Evolutionary conservation across 345 rosid genomes (phyloP).

Genomic region (Populus euphratica): DNA sequence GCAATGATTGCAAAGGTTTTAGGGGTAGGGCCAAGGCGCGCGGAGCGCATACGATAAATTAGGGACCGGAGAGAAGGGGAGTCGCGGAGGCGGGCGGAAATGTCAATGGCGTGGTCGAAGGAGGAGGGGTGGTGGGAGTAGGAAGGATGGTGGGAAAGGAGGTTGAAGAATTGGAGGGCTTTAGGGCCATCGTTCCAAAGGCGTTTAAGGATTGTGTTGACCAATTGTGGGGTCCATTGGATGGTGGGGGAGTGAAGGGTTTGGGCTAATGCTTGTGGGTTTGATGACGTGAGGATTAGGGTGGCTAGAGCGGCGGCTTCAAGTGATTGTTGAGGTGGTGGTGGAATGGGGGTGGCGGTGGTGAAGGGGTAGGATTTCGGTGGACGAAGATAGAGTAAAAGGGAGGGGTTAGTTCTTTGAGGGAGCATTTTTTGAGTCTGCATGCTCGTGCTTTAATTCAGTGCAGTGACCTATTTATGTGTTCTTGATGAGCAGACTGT

Average conservation of each 20-base stretch:
- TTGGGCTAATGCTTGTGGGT: conserved; percentile 31
- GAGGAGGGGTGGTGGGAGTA: conserved; percentile 58
- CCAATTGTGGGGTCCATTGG: conserved; percentile 62
- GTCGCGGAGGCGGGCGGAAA: conserved; percentile 71
- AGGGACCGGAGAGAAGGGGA: conserved; percentile 47
- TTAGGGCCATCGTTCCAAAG: conserved; percentile 86
- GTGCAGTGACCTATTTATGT: too few species aligned
- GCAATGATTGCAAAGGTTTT: conserved; percentile 69
- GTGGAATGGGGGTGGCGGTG: background rate
- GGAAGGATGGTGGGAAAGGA: conserved; percentile 45
- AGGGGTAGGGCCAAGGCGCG: conserved; percentile 60
- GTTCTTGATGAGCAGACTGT: too few species aligned
- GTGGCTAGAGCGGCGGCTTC: conserved; percentile 31
- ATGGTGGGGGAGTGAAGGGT: conserved; percentile 41
- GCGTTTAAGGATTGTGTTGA: conserved; percentile 57
- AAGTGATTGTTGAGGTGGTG: conserved; percentile 9
- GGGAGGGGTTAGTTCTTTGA: background rate
- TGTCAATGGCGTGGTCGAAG: conserved; percentile 78
- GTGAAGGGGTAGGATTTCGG: background rate
- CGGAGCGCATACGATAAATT: conserved; percentile 64
- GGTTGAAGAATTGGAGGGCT: conserved; percentile 71
- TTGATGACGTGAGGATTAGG: conserved; percentile 39
- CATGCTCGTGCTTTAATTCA: too few species aligned
- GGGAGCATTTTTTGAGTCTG: background rate
- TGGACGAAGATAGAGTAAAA: background rate